phyloP scores from a whole-genome alignment of 805 yeast genomes.

The Kodamaea nitidulidarum region DNA sequence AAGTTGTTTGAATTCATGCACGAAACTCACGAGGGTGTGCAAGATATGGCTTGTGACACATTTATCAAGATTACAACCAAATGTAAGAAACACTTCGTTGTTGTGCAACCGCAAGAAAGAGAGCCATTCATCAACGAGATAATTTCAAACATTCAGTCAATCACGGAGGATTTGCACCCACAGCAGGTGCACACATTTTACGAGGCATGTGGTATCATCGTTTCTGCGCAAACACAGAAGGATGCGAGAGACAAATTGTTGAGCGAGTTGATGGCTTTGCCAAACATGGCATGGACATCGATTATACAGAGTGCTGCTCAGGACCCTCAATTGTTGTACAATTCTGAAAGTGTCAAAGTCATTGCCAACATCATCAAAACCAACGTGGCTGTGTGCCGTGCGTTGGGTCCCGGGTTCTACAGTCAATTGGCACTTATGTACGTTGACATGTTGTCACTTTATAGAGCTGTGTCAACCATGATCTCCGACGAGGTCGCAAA shows the following conservation, averaged over 20 bases:
- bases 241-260: conserved; percentile 68
- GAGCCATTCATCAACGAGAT: conserved; percentile 92
- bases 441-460: conserved; percentile 83
- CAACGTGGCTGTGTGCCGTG: conserved; percentile 90
- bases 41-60: conserved; percentile 99
- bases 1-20: conserved; percentile 98
- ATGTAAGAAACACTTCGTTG: conserved; percentile 93
- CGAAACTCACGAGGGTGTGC: conserved; percentile 99
- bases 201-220: conserved; percentile 93
- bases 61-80: conserved; percentile 92
- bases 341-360: conserved; percentile 83
- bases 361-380: conserved; percentile 93
- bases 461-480: conserved; percentile 83
- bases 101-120: conserved; percentile 75
- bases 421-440: conserved; percentile 84
- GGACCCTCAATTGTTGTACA: conserved; percentile 74
- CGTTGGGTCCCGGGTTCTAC: conserved; percentile 88
- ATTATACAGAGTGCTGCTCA: conserved; percentile 80
- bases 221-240: conserved; percentile 76
- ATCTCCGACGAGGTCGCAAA: conserved; percentile 73
- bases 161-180: conserved; percentile 90
- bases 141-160: conserved; percentile 73
- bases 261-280: conserved; percentile 78
- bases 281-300: conserved; percentile 92
- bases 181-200: conserved; percentile 98